Conservation (phyloP, 306 rosid genomes). For the Pachyrhizus erosus region DNA sequence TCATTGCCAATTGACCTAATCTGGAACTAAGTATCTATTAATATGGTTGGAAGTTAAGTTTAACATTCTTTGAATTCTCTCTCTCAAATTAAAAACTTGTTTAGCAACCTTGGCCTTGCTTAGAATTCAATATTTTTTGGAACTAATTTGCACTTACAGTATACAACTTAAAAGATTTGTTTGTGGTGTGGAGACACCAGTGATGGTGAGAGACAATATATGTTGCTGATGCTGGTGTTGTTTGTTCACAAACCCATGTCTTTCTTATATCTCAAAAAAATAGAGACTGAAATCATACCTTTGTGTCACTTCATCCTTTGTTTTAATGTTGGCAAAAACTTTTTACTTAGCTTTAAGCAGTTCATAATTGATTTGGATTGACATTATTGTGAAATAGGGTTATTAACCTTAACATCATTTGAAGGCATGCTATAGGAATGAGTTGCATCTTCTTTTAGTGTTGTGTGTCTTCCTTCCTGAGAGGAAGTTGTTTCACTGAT, state of each 20-base stretch:
- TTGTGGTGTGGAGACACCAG: background rate
- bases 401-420: background rate
- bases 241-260: conserved; percentile 27
- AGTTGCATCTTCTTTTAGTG: background rate
- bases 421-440: conserved; percentile 14
- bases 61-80: background rate
- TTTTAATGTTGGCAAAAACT: background rate
- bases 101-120: background rate
- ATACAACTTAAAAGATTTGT: background rate
- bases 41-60: background rate
- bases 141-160: background rate
- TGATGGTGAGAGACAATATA: background rate
- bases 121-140: conserved; percentile 1
- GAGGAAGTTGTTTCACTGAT: conserved; percentile 16
- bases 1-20: background rate
- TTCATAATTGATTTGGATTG: background rate
- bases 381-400: background rate
- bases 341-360: background rate
- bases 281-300: background rate
- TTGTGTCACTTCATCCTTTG: background rate
- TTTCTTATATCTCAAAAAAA: background rate
- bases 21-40: background rate
- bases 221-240: conserved; percentile 15
- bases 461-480: background rate
- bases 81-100: background rate